Base-by-base conservation (phyloP, 2,329 filamentous ascomycete species). In the Ophiostoma quercus region DNA sequence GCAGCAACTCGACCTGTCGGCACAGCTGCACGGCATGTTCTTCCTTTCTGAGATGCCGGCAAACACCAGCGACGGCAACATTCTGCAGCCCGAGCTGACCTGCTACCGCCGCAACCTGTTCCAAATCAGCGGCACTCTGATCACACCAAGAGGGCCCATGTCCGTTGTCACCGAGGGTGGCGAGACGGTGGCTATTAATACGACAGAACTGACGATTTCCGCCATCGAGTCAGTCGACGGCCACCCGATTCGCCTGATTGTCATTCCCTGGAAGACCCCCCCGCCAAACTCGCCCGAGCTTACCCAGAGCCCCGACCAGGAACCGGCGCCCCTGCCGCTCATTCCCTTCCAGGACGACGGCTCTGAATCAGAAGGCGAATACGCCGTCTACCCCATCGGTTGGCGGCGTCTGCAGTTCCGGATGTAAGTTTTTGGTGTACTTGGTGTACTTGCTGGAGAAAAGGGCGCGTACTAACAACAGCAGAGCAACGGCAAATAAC, bases 211-310 rank as follows among this genome's bases (percentile, higher is more conserved):
- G 68, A 89, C 90, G 69, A 92, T 98, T 66, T 96, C 92, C 5
- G 94, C 94, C 9, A 96, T 93, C 67, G 94, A 98, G 78, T 97
- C 94, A 1, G 93, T 97, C 19, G 94, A 98, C 78, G 92, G 92
- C 43, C 94, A 97, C 75, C 82, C 91, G 0, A 92, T 97, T 62
- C 94, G 96, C 75, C 89, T 98, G 72, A 97, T 98, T 73, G 95
- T 95, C 8, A 96, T 98, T 71, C 94, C 94, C 0, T 98, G 94
- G 94, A 98, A 98, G 82, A 97, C 94, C 1, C 94, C 93, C 1
- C 92, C 91, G 37, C 92, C 91, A 67, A 92, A 90, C 79, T 87
- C 89, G 3, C 85, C 88, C n/a, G 87, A 90, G 73, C 83, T 88
- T 71, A 84, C 80, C 72, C 87, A 90, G 72, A 82, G 82, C 1